A percentile compares a stretch with the other conserved stretches of the same genome.
These are phyloP conservation scores for Capsicum baccatum DNA, from an alignment of 257 asterid species.

Conservation along the genomic window DNA sequence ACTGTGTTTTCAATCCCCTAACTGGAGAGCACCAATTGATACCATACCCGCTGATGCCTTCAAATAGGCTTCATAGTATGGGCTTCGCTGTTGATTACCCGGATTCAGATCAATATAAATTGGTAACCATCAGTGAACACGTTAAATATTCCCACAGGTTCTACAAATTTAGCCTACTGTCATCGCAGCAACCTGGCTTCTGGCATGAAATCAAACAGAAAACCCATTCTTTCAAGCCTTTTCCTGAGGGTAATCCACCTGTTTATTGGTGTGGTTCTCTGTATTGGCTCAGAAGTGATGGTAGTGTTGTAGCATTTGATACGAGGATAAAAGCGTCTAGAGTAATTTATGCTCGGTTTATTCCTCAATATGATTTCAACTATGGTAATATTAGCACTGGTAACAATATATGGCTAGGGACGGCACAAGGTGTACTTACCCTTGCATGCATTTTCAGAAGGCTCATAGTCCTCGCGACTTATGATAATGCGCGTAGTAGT, in stretches of 20 bases:
- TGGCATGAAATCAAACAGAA: background rate
- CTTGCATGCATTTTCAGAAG: background rate
- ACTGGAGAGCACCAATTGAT: too few species aligned
- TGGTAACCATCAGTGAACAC: too few species aligned
- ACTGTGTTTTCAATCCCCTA: too few species aligned
- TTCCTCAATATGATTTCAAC: background rate
- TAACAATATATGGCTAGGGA: background rate
- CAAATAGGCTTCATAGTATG: too few species aligned
- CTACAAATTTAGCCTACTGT: too few species aligned
- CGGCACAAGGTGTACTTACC: slow-evolving; percentile 9
- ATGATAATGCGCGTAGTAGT: background rate
- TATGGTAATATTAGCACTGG: background rate
- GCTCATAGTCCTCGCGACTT: background rate
- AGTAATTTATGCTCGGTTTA: background rate
- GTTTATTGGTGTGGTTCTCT: background rate
- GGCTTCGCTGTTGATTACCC: too few species aligned
- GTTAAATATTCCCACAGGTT: too few species aligned
- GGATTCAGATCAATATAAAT: too few species aligned
- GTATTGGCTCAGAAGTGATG: background rate
- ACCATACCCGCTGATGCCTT: too few species aligned
- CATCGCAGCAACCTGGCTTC: too few species aligned
- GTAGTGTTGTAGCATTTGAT: background rate
- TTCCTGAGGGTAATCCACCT: background rate
- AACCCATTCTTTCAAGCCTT: background rate
- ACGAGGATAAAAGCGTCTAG: background rate